A percentile compares a stretch with the other conserved stretches of the same genome.
Conservation (phyloP, 768 basidiomycete species). For the Dacryopinax primogenitus region DNA sequence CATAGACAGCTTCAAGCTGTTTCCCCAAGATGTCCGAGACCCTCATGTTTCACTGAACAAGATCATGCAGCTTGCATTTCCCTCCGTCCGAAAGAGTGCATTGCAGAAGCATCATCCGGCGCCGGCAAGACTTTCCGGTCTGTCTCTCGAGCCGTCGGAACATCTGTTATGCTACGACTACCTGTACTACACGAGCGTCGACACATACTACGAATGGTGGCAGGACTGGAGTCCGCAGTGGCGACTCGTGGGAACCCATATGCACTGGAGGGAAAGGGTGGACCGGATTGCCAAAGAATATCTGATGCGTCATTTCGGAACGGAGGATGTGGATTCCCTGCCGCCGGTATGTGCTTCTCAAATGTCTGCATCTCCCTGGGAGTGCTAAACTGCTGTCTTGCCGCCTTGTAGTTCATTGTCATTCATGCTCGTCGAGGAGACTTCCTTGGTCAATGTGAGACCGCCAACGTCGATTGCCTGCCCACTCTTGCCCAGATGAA, state of each 20-base stretch:
- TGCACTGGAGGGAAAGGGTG: neutral
- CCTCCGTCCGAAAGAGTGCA: slow-evolving; percentile 9
- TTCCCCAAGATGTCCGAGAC: no score
- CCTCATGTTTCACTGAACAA: no score
- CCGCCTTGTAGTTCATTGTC: slow-evolving; percentile 8
- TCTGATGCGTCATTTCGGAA: slow-evolving; percentile 9
- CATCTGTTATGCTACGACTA: slow-evolving; percentile 13
- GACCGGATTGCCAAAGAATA: slow-evolving; percentile 5
- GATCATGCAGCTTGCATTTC: slow-evolving; percentile 9
- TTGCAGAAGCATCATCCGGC: neutral
- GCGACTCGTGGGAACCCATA: slow-evolving; percentile 12
- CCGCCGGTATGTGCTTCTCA: neutral
- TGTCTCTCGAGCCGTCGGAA: slow-evolving; percentile 8
- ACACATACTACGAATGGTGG: slow-evolving; percentile 7
- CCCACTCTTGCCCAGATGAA: neutral
- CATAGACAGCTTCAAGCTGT: no score
- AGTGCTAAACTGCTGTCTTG: neutral
- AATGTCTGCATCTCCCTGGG: neutral
- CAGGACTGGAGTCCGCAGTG: slow-evolving; percentile 11
- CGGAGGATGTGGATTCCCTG: neutral
- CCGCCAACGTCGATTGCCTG: neutral
- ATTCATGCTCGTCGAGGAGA: neutral
- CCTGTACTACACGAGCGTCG: slow-evolving; percentile 6
- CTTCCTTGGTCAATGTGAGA: neutral
- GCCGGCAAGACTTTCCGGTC: neutral